Conservation (phyloP, 2,329 filamentous ascomycete genomes). For the Aspergillus pseudonomiae region DNA sequence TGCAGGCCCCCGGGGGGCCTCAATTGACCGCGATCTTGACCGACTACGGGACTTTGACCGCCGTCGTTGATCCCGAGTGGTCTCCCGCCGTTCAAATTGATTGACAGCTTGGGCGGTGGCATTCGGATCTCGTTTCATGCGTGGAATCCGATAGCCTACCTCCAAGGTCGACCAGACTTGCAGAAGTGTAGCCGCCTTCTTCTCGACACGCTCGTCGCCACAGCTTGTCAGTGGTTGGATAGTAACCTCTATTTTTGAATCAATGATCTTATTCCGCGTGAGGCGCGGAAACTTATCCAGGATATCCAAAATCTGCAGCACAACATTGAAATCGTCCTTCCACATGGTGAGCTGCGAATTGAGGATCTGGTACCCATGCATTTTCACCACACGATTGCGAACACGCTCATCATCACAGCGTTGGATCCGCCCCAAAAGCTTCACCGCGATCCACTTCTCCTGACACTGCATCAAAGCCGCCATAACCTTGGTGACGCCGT, state of each 20-base stretch:
- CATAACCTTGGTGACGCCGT: slow-evolving; percentile 91
- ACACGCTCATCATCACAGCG: slow-evolving; percentile 83
- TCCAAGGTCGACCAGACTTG: slow-evolving; percentile 88
- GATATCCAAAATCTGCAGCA: slow-evolving; percentile 86
- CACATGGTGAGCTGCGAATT: slow-evolving; percentile 85
- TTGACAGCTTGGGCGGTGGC: slow-evolving; percentile 61
- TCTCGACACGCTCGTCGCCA: slow-evolving; percentile 74
- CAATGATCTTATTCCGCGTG: slow-evolving; percentile 94
- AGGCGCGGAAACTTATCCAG: slow-evolving; percentile 85
- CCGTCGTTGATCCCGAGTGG: slow-evolving; percentile 52
- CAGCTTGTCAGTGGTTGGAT: slow-evolving; percentile 69
- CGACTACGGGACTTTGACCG: slow-evolving; percentile 54
- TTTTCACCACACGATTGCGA: slow-evolving; percentile 83
- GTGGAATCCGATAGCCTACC: slow-evolving; percentile 87
- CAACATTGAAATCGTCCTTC: slow-evolving; percentile 85
- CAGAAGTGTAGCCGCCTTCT: slow-evolving; percentile 71
- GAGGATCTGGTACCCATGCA: slow-evolving; percentile 96
- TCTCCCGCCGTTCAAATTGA: slow-evolving; percentile 63
- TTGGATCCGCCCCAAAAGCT: slow-evolving; percentile 86
- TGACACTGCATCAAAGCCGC: slow-evolving; percentile 95
- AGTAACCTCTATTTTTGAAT: slow-evolving; percentile 89
- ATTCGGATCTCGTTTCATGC: slow-evolving; percentile 80
- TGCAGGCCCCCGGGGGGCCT: slow-evolving; percentile 47
- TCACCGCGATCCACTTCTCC: slow-evolving; percentile 99
- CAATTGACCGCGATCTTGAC: slow-evolving; percentile 51